Base-by-base conservation (phyloP, 352 stramenopile species). In the Globisporangium parvum region DNA sequence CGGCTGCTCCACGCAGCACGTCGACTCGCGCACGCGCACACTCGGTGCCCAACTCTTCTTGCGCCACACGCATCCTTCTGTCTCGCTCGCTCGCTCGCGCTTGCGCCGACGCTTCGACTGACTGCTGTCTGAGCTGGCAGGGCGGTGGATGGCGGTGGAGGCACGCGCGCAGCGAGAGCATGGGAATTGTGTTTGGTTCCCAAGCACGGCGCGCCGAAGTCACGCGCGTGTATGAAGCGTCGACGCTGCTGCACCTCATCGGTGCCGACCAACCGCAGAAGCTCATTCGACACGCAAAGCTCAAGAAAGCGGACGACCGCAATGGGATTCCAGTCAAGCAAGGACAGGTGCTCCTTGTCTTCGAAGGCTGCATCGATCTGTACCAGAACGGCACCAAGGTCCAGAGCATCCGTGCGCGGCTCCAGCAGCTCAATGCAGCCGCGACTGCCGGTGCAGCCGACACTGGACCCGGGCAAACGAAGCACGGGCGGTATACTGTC, bases 181-280 rank as follows among this genome's bases (percentile, higher is more conserved):
- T 88, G 78, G 75, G 78, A 46, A 63, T 62, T 20, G 64, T 80
- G 53, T 81, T 80, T 46, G 63, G 75, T 44, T 77, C 63, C 18
- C 68, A 76, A 47, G 57, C 57, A 23, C 69, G 66, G 45, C 55
- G 55, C 21, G 56, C 66, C 24, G 72, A 85, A 57, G 61, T 87
- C 56, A 55, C 61, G 15, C 59, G 59, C 21, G 57, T 89, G 14
- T 89, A 83, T 47, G 75, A 87, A 18, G 62, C 59, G 8, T 85
- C 75, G 24, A 82, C 77, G 20, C 73, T 89, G 42, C 62, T 89
- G 47, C 73, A 83, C 37, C 66, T 89, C 37, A 82, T 89, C 41
- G 75, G 75, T 17, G 60, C 63, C 14, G 73, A 86, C 37, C 68
- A 71, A 18, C 66, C 65, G 31, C 67, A 87, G 39, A 62, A 67